A percentile compares a stretch with the other conserved stretches of the same genome.
Conservation (phyloP, 352 stramenopile genomes). For the Phytophthora europaea region DNA sequence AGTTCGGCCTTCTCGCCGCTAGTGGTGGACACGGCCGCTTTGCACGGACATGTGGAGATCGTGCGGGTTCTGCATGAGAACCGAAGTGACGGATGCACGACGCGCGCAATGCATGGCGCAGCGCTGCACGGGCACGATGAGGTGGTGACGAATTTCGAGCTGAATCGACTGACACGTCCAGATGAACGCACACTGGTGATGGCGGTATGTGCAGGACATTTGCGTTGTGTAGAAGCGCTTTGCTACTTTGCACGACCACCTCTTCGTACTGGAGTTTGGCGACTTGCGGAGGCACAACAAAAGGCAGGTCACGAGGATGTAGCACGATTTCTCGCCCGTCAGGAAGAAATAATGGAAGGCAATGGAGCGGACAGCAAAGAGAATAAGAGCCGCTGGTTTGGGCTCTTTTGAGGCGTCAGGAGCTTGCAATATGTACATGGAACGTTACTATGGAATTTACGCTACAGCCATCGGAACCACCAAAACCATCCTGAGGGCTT, state of each 20-base stretch:
- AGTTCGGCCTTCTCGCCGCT: constrained; percentile 26
- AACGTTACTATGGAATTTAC: constrained; percentile 1
- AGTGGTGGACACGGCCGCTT: constrained; percentile 43
- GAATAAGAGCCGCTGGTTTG: constrained; percentile 16
- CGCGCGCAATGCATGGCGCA: constrained; percentile 35
- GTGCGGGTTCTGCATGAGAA: constrained; percentile 37
- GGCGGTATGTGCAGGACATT: constrained; percentile 26
- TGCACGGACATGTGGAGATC: constrained; percentile 33
- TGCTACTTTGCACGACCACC: constrained; percentile 18
- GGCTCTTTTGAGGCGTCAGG: constrained; percentile 16
- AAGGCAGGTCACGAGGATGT: constrained; percentile 24
- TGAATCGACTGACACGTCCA: constrained; percentile 29
- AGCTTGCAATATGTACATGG: constrained; percentile 2
- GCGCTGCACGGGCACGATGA: constrained; percentile 37
- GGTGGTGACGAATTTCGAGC: constrained; percentile 30
- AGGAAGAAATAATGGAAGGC: neutral
- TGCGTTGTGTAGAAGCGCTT: constrained; percentile 32
- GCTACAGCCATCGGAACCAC: constrained; percentile 38
- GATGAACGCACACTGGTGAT: constrained; percentile 24
- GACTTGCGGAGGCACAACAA: constrained; percentile 19
- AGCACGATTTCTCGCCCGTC: constrained; percentile 22
- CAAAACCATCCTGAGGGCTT: constrained; percentile 30
- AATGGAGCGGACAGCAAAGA: neutral
- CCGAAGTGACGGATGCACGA: constrained; percentile 36
- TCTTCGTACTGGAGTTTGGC: constrained; percentile 20